phyloP scores from a whole-genome alignment of 257 asterid genomes.

The Solanum pinnatisectum region DNA sequence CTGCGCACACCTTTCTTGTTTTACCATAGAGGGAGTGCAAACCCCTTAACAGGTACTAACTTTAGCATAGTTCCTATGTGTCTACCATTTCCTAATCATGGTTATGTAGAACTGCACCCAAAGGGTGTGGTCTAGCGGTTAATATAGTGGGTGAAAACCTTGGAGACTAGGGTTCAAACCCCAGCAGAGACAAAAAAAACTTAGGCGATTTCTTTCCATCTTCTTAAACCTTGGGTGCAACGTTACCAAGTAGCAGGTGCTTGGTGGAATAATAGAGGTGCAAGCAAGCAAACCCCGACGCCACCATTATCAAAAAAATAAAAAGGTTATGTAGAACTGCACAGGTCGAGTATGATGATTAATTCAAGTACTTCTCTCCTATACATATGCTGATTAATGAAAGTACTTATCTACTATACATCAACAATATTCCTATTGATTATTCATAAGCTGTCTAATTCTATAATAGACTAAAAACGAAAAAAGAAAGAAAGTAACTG shows the following conservation, averaged over 20 bases:
- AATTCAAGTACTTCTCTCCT: background rate
- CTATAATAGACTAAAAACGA: background rate
- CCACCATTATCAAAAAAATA: background rate
- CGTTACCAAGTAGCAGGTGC: background rate
- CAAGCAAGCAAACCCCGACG: background rate
- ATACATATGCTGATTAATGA: background rate
- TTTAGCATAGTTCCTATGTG: background rate
- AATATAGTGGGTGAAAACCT: background rate
- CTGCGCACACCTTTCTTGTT: background rate
- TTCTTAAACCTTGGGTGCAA: background rate
- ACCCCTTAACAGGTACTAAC: background rate
- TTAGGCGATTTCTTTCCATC: background rate
- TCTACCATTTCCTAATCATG: background rate
- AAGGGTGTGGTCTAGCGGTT: background rate
- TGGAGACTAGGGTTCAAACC: background rate
- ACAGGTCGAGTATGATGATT: background rate
- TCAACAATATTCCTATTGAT: background rate
- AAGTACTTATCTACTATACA: background rate
- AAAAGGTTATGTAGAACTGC: background rate
- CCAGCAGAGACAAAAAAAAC: background rate
- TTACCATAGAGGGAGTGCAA: background rate
- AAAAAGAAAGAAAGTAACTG: background rate
- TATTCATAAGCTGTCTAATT: background rate
- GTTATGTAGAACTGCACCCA: background rate
- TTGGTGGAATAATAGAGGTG: background rate